phyloP scores from a whole-genome alignment of 2,329 filamentous ascomycete species.

The Xylogone sp. region DNA sequence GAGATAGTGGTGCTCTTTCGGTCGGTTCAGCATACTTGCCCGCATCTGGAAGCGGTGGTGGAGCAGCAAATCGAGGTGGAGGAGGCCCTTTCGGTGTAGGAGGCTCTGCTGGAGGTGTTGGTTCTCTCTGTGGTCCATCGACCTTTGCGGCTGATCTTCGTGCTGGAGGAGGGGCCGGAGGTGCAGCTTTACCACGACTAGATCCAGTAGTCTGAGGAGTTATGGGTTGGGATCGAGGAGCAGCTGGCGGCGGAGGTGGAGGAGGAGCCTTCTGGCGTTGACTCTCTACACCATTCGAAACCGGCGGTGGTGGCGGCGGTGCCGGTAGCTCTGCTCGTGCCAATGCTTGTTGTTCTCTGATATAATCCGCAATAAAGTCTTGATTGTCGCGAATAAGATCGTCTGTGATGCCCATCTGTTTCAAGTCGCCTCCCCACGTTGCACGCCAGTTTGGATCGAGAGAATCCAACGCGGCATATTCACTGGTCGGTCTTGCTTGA shows the following conservation, averaged over 20 bases:
- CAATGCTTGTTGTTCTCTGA: slow-evolving; percentile 51
- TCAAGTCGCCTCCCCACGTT: slow-evolving; percentile 61
- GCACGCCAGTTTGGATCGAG: slow-evolving; percentile 64
- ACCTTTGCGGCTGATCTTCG: slow-evolving; percentile 53
- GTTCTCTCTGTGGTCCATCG: slow-evolving; percentile 40
- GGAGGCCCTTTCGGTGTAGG: slow-evolving; percentile 59
- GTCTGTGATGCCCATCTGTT: slow-evolving; percentile 59
- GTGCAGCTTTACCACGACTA: slow-evolving; percentile 33
- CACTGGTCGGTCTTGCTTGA: slow-evolving; percentile 41
- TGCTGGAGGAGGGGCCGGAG: slow-evolving; percentile 55
- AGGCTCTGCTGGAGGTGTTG: slow-evolving; percentile 66
- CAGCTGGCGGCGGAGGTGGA: slow-evolving; percentile 56
- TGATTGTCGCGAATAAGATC: slow-evolving; percentile 66
- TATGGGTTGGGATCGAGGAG: slow-evolving; percentile 27
- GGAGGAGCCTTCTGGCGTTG: slow-evolving; percentile 48
- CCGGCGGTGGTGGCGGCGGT: too few species aligned
- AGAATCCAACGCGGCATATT: slow-evolving; percentile 59
- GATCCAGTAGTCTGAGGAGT: slow-evolving; percentile 23
- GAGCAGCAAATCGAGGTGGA: slow-evolving; percentile 72
- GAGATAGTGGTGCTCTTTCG: slow-evolving; percentile 37
- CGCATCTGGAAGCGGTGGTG: slow-evolving; percentile 84
- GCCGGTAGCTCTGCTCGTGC: slow-evolving; percentile 32
- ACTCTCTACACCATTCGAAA: slow-evolving; percentile 34
- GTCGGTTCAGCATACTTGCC: slow-evolving; percentile 72
- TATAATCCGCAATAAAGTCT: slow-evolving; percentile 63